Evolutionary conservation across 2,329 filamentous ascomycete genomes (phyloP), one percentile per base, ranked within the genome.

Genomic region (Cytospora piceae): DNA sequence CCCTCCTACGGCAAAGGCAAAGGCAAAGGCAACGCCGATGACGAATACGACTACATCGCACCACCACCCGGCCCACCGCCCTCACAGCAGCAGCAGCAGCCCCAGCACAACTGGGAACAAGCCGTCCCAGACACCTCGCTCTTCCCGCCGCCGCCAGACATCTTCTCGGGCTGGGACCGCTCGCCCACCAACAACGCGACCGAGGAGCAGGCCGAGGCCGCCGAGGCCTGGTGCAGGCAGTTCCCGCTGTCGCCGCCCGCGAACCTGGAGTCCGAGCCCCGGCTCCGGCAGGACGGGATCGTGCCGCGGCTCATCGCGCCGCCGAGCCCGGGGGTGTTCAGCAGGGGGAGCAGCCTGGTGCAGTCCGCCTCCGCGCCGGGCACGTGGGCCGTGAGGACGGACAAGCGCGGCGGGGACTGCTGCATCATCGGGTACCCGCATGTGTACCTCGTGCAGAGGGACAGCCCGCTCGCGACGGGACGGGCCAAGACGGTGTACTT

Each of bases 41-140:
- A 64, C 12, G 57, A 59, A 15, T 58, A 39, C 54, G 65, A 72
- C 37, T 56, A 73, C 29, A 76, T 73, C 63, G 72, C 72, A 8
- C 74, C 78, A 29, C 78, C 78, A 1, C 52, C 76, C 1, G 77
- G 74, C 17, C 76, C 77, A 24, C 78, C 76, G 1, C 76, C 76
- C 22, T 72, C 73, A 6, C 63, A 63, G 12, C 67, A 69, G 29
- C 39, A 64, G 42, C 71, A 72, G 56, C 71, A 72, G 54, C 67
- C 70, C 5, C 74, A 87, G 70, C 90, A 93, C 74, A 87, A 91
- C 76, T 93, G 91, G 91, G 82, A 88, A 70, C 73, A 83, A 8
- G 85, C 88, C 3, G 89, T 93, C 1, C 90, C 90, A 0, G 90
- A 93, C 74, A 92, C 87, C 1, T 82, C 89, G 0, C 82, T 91